Evolutionary conservation across 208 protist species (phyloP), one percentile per base, ranked within the genome.

Genomic region (Vickermania spadyakhi): DNA sequence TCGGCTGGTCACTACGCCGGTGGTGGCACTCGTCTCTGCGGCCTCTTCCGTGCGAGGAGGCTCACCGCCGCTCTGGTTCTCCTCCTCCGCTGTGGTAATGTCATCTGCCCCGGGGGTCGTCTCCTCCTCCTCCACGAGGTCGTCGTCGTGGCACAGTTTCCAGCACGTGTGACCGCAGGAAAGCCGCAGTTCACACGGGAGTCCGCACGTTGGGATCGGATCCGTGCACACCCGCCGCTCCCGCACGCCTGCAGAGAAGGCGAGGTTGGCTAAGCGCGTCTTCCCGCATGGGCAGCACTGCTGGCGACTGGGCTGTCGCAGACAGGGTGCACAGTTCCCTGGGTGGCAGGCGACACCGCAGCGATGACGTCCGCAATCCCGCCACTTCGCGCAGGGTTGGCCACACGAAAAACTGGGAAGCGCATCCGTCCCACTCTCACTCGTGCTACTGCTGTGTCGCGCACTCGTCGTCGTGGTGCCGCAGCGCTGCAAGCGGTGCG

Each of bases 131-230:
- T n/a, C 18, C 11, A n/a, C 36, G 31, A 74, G 71, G 5, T 68
- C 66, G 28, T 66, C 72, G 29, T 93, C 84, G 68, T 97, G 93
- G 57, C 93, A 97, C 2, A 55, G 52, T 28, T 57, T 52, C 56
- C 62, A 63, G 70, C 93, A 97, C 3, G 70, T 45, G 67, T 97
- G 93, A 11, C 82, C 82, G 68, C 93, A 97, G 30, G 67, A 64
- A 31, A 96, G 81, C 45, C 75, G 77, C 21, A 76, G 60, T 55
- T 80, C 80, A 64, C 93, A 97, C 31, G 64, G n/a, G 3, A 81
- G 60, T 5, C 81, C 82, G 60, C 93, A 97, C 7, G 85, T 86
- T 25, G 84, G 87, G 28, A 96, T 68, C 2, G 86, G 81, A 65
- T 96, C 91, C 13, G 73, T 58, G 64, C 91, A 97, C 2, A 73